These are phyloP conservation scores for Penicillium cinerascens DNA, from an alignment of 495 filamentous ascomycete species.

Conservation along the genomic window DNA sequence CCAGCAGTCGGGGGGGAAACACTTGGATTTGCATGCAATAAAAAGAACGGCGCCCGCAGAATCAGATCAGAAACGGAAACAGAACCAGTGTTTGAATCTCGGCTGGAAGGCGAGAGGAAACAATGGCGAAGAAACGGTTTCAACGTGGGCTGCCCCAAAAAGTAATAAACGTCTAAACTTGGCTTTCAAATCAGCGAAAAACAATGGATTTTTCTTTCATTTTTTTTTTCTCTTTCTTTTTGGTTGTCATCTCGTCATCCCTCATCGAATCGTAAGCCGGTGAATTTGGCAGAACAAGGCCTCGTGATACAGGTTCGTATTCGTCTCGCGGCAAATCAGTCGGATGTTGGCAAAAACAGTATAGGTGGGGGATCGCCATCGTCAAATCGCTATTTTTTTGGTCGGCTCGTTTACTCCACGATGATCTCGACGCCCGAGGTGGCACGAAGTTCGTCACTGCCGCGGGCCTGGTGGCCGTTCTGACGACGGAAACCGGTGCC, in stretches of 20 bases:
- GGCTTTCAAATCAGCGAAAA: slow-evolving; percentile 40
- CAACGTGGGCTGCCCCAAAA: slow-evolving; percentile 44
- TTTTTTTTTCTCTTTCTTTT: slow-evolving; percentile 29
- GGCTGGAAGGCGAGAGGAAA: slow-evolving; percentile 11
- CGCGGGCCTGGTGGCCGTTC: slow-evolving; percentile 76
- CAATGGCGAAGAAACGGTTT: slow-evolving; percentile 6
- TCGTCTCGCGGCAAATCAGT: slow-evolving; percentile 48
- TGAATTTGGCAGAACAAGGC: slow-evolving; percentile 41
- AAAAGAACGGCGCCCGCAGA: slow-evolving; percentile 27
- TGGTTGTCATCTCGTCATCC: slow-evolving; percentile 55
- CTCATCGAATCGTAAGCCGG: slow-evolving; percentile 54
- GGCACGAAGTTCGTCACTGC: slow-evolving; percentile 71
- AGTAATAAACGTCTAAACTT: slow-evolving; percentile 47
- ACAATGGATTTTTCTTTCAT: slow-evolving; percentile 38
- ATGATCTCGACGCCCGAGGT: slow-evolving; percentile 57
- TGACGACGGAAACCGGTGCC: slow-evolving; percentile 70
- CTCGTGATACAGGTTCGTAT: slow-evolving; percentile 49
- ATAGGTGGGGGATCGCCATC: slow-evolving; percentile 22
- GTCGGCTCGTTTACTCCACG: slow-evolving; percentile 42
- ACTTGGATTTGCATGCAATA: slow-evolving; percentile 37
- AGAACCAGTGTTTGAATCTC: slow-evolving; percentile 18
- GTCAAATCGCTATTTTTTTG: slow-evolving; percentile 20
- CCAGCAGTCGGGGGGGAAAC: slow-evolving; percentile 10
- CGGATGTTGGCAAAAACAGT: slow-evolving; percentile 32
- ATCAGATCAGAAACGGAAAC: slow-evolving; percentile 21